Percentiles rank a stretch among this genome's conserved stretches.
Conservation (phyloP, 331 rosid species). For the Dryas integrifolia region DNA sequence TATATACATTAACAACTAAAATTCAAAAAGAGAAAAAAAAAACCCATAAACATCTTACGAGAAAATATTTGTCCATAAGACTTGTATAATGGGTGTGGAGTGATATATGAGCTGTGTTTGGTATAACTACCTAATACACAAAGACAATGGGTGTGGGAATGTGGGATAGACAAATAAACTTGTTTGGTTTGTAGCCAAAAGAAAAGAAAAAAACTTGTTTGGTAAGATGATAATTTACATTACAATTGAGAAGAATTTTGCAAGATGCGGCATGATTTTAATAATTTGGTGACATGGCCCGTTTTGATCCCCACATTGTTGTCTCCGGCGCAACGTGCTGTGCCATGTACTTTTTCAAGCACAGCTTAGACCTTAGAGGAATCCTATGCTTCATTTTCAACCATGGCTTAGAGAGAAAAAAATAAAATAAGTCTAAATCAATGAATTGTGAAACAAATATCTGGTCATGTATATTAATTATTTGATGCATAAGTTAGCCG, state of each 20-base stretch:
- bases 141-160: not conserved
- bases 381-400: conserved; percentile 34
- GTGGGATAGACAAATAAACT: not conserved
- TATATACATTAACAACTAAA: not conserved
- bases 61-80: not conserved
- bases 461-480: not conserved
- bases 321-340: conserved; percentile 29
- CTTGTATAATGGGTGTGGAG: not conserved
- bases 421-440: not conserved
- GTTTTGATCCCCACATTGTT: conserved; percentile 35
- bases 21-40: not conserved
- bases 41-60: too few relatives aligned
- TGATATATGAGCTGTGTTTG: conserved; percentile 17
- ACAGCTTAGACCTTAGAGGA: conserved; percentile 19
- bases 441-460: not conserved
- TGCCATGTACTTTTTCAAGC: conserved; percentile 28
- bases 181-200: not conserved
- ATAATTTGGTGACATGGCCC: conserved; percentile 26
- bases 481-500: conserved; percentile 2
- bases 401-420: not conserved
- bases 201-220: not conserved
- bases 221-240: conserved; percentile 6
- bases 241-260: conserved; percentile 7
- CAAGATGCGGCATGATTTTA: conserved; percentile 26
- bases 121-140: conserved; percentile 1